Percentiles rank a stretch among this genome's conserved stretches.
These are phyloP conservation scores for Xylaria digitata DNA, from an alignment of 2,329 filamentous ascomycete genomes.

Conservation along the genomic window DNA sequence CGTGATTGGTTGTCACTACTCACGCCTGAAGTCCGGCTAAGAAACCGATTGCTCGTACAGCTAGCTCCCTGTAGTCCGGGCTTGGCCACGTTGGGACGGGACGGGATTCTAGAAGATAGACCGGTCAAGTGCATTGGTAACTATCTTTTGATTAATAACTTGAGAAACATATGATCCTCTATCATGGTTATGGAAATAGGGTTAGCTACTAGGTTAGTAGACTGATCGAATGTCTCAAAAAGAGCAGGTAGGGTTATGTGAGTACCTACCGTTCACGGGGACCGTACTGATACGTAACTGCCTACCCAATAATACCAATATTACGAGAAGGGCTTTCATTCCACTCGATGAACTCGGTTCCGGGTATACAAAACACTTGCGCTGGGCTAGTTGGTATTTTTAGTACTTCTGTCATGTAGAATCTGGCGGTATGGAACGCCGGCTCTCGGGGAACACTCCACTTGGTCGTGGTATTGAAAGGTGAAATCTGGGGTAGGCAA, in stretches of 20 bases:
- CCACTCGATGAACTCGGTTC: not conserved
- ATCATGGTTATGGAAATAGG: not conserved
- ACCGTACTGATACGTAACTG: not conserved
- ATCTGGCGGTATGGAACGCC: conserved; percentile 27
- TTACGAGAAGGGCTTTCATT: conserved; percentile 1
- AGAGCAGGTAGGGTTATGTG: not conserved
- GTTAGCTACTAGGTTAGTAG: not conserved
- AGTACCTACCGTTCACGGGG: not conserved
- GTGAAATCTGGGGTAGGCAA: not conserved
- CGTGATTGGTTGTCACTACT: conserved; percentile 9
- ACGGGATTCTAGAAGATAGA: not conserved
- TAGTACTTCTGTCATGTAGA: not conserved
- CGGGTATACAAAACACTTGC: not conserved
- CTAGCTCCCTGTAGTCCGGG: conserved; percentile 13
- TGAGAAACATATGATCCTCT: not conserved
- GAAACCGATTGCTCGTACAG: conserved; percentile 2
- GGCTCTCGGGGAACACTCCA: conserved; percentile 36
- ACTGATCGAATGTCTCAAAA: not conserved
- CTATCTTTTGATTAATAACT: not conserved
- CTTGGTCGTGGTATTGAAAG: conserved; percentile 8
- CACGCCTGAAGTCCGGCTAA: not conserved
- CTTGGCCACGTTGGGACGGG: conserved; percentile 18
- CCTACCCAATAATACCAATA: not conserved
- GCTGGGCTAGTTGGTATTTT: not conserved
- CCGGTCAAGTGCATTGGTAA: not conserved